Base-by-base conservation (phyloP, 1,284 basidiomycete genomes). In the Leccinum subatratum region DNA sequence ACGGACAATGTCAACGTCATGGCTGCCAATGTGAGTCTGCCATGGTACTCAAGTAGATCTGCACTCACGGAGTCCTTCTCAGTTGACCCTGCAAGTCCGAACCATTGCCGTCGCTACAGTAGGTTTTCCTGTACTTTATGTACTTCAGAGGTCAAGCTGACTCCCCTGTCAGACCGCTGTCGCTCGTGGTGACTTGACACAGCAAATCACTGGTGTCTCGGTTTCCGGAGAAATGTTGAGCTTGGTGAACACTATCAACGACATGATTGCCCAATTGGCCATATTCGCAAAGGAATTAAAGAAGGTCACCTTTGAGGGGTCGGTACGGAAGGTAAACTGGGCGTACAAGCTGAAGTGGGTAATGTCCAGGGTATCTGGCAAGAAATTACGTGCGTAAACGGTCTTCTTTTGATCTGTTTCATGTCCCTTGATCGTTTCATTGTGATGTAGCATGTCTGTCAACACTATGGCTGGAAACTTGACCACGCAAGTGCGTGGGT, bases 341-440 rank as follows among this genome's bases (percentile, higher is more conserved):
- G 96, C 74, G 96, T 97, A 0, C 96, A 98, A 75, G 96, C 97
- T 20, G 94, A 98, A 77, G 95, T 98, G 58, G 95, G 95, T 70
- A 94, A 96, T 70, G 93, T 98, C 42, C 94, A 98, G 75, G 97
- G 96, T 63, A 97, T 95, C 63, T 99, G 96, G 97, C 93, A 95
- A 76, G 95, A 98, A 78, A 98, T 99, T 77, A 99, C 96, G 89
- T 96, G 81, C 70, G 94, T 87, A 32, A 69, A 42, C 60, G 28
- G 58, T 60, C 28, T 63, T n/a, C 37, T 58, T 25, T 28, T 61
- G 22, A 63, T 37, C n/a, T 54, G 20, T 30, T 22, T 61, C 14
- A 16, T 48, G 7, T 30, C 63, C 11, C 73, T 56, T 5, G 18
- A 56, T 57, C 1, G 61, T 45, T 62, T 63, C 30, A 28, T 61